phyloP scores from a whole-genome alignment of 306 rosid species.

The Trifolium dubium region DNA sequence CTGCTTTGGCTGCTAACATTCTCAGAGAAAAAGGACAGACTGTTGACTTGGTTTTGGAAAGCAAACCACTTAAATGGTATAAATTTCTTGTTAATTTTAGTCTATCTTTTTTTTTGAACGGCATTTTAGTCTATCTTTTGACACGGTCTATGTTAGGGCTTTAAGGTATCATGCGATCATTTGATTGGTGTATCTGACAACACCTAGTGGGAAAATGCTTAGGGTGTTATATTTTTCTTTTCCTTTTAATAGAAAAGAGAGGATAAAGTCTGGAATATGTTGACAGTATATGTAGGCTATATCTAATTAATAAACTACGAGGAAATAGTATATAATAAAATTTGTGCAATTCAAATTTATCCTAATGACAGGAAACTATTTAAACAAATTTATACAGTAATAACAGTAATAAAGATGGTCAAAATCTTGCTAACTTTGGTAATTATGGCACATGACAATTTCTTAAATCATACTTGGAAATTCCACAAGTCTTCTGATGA shows the following conservation, averaged over 20 bases:
- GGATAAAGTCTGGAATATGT: not conserved
- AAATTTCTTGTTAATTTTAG: not conserved
- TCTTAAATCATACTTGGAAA: conserved; percentile 11
- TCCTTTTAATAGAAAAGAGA: conserved; percentile 10
- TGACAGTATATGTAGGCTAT: conserved; percentile 4
- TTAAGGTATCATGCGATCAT: not conserved
- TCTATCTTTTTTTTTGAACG: not conserved
- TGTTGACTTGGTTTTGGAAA: conserved; percentile 93
- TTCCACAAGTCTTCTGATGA: conserved; percentile 33
- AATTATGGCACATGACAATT: not conserved
- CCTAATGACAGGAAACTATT: not conserved
- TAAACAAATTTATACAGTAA: conserved; percentile 13
- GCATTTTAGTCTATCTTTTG: not conserved
- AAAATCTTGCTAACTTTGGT: not conserved
- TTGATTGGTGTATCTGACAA: conserved; percentile 2
- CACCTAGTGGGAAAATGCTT: conserved; percentile 8
- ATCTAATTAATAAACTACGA: not conserved
- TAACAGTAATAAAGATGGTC: conserved; percentile 12
- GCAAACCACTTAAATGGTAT: conserved; percentile 94
- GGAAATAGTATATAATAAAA: not conserved
- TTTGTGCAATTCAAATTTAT: conserved; percentile 1
- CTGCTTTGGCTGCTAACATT: conserved; percentile 79
- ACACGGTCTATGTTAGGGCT: not conserved
- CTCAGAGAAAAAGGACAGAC: conserved; percentile 78
- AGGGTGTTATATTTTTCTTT: not conserved